Base-by-base conservation (phyloP, 805 yeast species). In the Candida rishiriensis region DNA sequence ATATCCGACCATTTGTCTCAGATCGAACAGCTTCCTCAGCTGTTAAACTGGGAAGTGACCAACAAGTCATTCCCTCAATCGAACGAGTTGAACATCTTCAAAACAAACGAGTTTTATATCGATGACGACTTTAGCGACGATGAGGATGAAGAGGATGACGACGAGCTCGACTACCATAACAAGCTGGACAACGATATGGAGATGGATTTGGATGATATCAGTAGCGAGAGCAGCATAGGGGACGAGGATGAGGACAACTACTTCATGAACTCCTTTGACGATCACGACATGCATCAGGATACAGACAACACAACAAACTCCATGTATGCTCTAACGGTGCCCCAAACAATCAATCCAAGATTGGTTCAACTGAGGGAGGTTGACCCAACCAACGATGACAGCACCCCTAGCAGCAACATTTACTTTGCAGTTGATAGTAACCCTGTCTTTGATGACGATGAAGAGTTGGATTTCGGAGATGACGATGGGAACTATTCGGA, bases 141-240 rank as follows among this genome's bases (percentile, higher is more conserved):
- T 29, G 66, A 63, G 9, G 58, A 56, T n/a, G 61, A 63, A 8
- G 58, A 56, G 13, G 61, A 56, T 12, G 66, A 62, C 4, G 63
- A 58, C 5, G 60, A 56, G n/a, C 59, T 57, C 28, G 64, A 57
- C 14, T 54, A 57, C 28, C 53, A 55, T 41, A 47, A 43, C 17
- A 36, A 43, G 31, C 6, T 13, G 13, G 33, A 30, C 33, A n/a
- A 57, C 37, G 58, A 57, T 35, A 54, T 58, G 61, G 65, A 61
- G 37, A 60, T 61, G 60, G 64, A 59, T 49, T 44, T 56, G 26
- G 64, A 61, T 43, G 64, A 57, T 40, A 34, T 52, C 39, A 53
- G 56, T 51, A 51, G 57, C 40, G 61, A 54, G 33, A 49, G 55
- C 40, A 55, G 59, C 38, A 45, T 48, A 41, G 59, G 51, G 38